These are phyloP conservation scores for Sequoiadendron giganteum DNA, from an alignment of 75 land plant species.

Conservation along the genomic window DNA sequence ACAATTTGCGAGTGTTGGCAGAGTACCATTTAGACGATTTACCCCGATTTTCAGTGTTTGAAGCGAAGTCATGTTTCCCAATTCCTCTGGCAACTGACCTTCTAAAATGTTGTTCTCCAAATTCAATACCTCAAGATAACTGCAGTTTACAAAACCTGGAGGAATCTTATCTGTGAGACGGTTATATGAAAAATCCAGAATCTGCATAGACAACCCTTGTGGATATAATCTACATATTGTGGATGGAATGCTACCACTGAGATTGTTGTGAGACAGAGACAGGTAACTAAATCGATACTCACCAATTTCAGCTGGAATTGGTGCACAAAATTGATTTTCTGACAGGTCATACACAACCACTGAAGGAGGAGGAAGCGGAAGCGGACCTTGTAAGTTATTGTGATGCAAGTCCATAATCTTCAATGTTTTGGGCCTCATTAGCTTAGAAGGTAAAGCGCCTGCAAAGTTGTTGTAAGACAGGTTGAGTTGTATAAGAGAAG, in stretches of 20 bases:
- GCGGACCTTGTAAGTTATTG: background rate
- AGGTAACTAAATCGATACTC: slow-evolving; percentile 10
- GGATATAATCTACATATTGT: slow-evolving; percentile 20
- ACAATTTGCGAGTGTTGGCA: background rate
- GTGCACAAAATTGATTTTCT: slow-evolving; percentile 14
- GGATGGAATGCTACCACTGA: slow-evolving; percentile 38
- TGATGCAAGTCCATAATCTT: background rate
- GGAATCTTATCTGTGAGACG: slow-evolving; percentile 33
- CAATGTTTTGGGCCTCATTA: background rate
- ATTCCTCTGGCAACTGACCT: slow-evolving; percentile 32
- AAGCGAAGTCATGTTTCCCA: slow-evolving; percentile 8
- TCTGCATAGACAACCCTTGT: slow-evolving; percentile 10
- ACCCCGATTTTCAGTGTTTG: background rate
- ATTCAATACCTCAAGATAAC: slow-evolving; percentile 22
- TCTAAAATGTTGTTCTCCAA: slow-evolving; percentile 30
- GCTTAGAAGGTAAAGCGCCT: background rate
- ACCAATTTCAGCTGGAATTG: slow-evolving; percentile 9
- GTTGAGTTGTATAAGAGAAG: background rate
- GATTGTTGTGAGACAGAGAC: slow-evolving; percentile 28
- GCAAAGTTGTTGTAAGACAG: background rate
- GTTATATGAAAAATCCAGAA: slow-evolving; percentile 43
- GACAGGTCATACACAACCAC: background rate
- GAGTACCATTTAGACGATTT: background rate
- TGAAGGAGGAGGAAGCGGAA: background rate
- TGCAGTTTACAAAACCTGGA: background rate